Base-by-base conservation (phyloP, 805 yeast species). In the Kodamaea neixiangensis region DNA sequence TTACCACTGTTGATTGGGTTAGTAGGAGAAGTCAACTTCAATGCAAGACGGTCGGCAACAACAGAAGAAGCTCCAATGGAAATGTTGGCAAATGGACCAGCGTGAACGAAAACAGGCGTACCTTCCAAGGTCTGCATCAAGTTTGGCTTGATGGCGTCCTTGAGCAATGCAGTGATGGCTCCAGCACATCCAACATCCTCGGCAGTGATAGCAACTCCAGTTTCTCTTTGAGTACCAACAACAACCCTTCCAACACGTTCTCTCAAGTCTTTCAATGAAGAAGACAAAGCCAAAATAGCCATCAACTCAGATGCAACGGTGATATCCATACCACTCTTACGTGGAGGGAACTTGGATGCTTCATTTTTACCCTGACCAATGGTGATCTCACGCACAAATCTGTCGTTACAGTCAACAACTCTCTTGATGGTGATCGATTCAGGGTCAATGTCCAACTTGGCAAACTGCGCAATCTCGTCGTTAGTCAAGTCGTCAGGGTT, bases 41-140 rank as follows among this genome's bases (percentile, higher is more conserved):
- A 78, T 4, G 96, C 99, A 71, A 93, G 82, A 68, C 85, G 85
- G 68, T 93, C 99, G 50, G 98, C 97, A 51, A 93, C 75, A 14
- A 93, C 92, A 10, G 97, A 92, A 33, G 93, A 88, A 11, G 97
- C 97, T 61, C 99, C 99, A 66, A 93, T 93, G 31, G 97, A 89
- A 58, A 93, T 93, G 73, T 93, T 93, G 58, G 98, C 98, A 69
- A 93, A 93, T 22, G 98, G 98, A 56, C 98, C 98, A 38, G 97
- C 97, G 67, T 93, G 98, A 15, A 93, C 97, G 64, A 93, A 84
- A 20, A 93, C 98, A 5, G 98, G 98, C 6, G 97, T 92, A 53
- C 98, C 98, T 73, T 93, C 97, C 54, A 93, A 79, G 46, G 97
- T 89, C 73, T 93, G 98, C 98, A 93, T 93, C 67, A 93, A 72